Base-by-base conservation (phyloP, 2,329 filamentous ascomycete species). In the Cryphonectria japonica region DNA sequence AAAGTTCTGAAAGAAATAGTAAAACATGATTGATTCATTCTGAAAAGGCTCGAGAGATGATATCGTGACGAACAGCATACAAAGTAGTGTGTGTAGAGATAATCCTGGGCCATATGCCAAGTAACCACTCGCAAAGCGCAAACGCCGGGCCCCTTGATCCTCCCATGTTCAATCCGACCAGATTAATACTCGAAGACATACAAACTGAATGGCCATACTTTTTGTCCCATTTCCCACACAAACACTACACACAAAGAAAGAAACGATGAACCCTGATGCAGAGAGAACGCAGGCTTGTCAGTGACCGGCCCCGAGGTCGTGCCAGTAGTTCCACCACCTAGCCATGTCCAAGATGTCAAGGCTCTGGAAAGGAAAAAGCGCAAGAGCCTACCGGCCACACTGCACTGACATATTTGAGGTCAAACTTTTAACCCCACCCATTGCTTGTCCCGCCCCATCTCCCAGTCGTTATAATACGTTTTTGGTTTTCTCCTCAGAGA, bases 41-140 rank as follows among this genome's bases (percentile, higher is more conserved):
- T 71, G 34, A 54, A 54, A 50, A 16, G 65, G 46, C 61, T 54
- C 60, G 19, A 52, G 61, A 66, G 26, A 32, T 50, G 59, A 70
- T 62, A 61, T 68, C 66, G 66, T 69, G 57, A 67, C 66, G 57
- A 34, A 32, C 69, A 63, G 71, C 46, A 39, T 68, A 64, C 52
- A 68, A 66, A 37, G 62, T 7, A 11, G 63, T 16, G 43, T 50
- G 46, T 50, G 46, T 50, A 50, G 46, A 69, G 66, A 67, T 41
- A 60, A 43, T 67, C 67, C 71, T 67, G 69, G 46, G 63, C 71
- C 71, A 69, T 59, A 59, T 68, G 62, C 59, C 69, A 66, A 62
- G 54, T 70, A 41, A 50, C 65, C 59, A 71, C 34, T 67, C 32
- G 61, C 57, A 52, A 73, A 72, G n/a, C 59, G 69, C 63, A 69